phyloP scores from a whole-genome alignment of 805 yeast species.

The Hermanozyma aechmeae region DNA sequence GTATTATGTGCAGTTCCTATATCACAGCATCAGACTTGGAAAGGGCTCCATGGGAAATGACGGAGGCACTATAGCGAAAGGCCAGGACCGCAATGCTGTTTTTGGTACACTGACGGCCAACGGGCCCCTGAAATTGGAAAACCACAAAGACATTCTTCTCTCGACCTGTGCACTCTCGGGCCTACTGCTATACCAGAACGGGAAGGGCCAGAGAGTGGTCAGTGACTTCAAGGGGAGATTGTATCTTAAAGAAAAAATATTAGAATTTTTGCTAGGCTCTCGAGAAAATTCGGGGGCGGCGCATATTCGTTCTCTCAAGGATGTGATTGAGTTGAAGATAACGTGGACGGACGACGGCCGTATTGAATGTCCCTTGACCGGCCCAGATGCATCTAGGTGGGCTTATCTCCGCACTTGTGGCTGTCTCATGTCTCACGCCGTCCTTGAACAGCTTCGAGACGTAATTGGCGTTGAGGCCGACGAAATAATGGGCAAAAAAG shows the following conservation, averaged over 20 bases:
- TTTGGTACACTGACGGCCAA: slow-evolving; percentile 7
- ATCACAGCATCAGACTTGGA: too few relatives aligned
- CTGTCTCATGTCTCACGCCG: slow-evolving; percentile 22
- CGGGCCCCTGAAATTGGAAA: slow-evolving; percentile 10
- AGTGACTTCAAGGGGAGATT: slow-evolving; percentile 62
- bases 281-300: too few relatives aligned
- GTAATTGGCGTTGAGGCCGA: slow-evolving; percentile 4
- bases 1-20: too few relatives aligned
- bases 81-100: slow-evolving; percentile 38
- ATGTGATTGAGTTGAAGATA: slow-evolving; percentile 16
- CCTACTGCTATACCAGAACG: slow-evolving; percentile 25
- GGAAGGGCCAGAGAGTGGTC: slow-evolving; percentile 37
- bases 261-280: slow-evolving; percentile 50
- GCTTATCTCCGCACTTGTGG: slow-evolving; percentile 30
- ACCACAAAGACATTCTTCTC: slow-evolving; percentile 23
- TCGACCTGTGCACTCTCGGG: slow-evolving; percentile 40
- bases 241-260: slow-evolving; percentile 52
- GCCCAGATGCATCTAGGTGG: slow-evolving; percentile 9
- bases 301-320: slow-evolving; percentile 17
- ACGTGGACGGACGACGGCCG: slow-evolving; percentile 10
- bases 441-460: slow-evolving; percentile 11
- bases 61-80: slow-evolving; percentile 63
- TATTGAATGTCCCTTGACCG: slow-evolving; percentile 25
- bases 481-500: slow-evolving; percentile 4
- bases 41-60: slow-evolving; percentile 42